These are phyloP conservation scores for Diaporthe batatas DNA, from an alignment of 2,329 filamentous ascomycete genomes.

Conservation along the genomic window DNA sequence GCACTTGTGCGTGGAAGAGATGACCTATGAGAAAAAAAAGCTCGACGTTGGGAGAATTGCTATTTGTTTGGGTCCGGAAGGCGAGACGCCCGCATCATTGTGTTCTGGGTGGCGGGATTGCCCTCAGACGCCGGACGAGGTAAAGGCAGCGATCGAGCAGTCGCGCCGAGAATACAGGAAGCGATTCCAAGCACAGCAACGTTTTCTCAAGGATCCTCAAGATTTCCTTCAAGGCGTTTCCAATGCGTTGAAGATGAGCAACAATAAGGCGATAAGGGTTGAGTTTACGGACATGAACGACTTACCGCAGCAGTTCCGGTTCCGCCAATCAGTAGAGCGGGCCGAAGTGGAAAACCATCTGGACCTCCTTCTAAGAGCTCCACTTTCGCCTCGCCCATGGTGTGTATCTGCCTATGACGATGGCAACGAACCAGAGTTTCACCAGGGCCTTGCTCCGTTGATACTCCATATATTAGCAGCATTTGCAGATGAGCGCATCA, in stretches of 20 bases:
- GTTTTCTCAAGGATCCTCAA: background rate
- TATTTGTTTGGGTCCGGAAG: no score
- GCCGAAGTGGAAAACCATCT: background rate
- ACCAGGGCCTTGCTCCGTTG: background rate
- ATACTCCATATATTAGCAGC: background rate
- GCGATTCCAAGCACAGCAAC: background rate
- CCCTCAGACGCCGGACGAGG: no score
- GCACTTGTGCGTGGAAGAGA: background rate
- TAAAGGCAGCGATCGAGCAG: background rate
- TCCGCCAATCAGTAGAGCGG: background rate
- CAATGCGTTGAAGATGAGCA: background rate
- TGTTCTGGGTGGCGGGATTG: no score
- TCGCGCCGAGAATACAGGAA: background rate
- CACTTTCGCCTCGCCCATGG: no score
- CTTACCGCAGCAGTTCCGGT: rapidly evolving
- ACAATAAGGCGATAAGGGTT: background rate
- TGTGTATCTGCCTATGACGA: no score
- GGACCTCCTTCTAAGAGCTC: background rate
- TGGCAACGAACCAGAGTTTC: no score
- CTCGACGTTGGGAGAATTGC: no score
- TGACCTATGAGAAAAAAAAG: no score
- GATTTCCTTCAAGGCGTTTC: background rate
- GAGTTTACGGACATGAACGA: background rate
- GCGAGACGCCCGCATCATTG: no score
- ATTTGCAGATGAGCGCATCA: background rate